A percentile compares a stretch with the other conserved stretches of the same genome.
phyloP scores from a whole-genome alignment of 257 asterid species.

The Solanum paucissectum region DNA sequence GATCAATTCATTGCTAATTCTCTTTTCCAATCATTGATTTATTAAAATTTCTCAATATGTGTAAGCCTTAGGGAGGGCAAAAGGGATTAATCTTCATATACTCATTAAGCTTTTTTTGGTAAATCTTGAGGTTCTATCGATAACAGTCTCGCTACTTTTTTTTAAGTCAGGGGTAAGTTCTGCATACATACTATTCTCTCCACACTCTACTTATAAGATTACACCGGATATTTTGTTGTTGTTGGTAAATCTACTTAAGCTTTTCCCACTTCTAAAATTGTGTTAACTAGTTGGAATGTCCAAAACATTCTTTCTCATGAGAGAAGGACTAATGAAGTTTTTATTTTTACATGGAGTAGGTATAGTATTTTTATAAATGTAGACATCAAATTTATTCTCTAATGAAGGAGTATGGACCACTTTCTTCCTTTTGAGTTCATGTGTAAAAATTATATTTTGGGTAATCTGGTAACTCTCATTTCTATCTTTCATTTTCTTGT shows the following conservation, averaged over 20 bases:
- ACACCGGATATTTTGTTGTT: background rate
- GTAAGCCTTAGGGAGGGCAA: background rate
- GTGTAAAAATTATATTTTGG: background rate
- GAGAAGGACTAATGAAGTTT: background rate
- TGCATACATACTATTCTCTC: rapidly evolving
- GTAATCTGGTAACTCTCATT: background rate
- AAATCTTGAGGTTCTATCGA: background rate
- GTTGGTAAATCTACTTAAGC: background rate
- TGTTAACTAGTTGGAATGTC: background rate
- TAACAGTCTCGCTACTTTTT: background rate
- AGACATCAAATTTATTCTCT: background rate
- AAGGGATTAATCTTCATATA: background rate
- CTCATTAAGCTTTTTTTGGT: background rate
- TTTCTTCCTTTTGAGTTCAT: background rate
- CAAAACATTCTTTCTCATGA: background rate
- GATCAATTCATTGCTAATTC: constrained; percentile 15
- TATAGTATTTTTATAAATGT: background rate
- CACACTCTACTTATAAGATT: background rate
- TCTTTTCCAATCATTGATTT: background rate
- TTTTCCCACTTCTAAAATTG: background rate
- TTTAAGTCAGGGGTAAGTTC: too few species aligned
- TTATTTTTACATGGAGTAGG: background rate
- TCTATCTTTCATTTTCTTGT: background rate
- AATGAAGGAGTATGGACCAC: background rate
- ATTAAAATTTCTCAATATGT: background rate